Base-by-base conservation (phyloP, 306 rosid species). In the Castanospermum australe region DNA sequence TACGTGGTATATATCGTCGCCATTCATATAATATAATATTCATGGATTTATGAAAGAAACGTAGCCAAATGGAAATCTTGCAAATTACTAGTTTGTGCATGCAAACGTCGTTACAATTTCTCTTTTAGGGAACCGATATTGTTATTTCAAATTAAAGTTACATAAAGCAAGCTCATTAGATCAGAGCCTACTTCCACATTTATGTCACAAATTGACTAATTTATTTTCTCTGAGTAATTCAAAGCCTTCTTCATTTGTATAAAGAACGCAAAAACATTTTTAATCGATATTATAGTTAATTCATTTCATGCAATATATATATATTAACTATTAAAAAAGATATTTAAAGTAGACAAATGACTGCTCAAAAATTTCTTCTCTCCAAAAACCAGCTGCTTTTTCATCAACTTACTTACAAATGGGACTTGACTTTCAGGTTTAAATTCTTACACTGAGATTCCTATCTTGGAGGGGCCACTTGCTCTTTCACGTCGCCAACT, bases 381-480 rank as follows among this genome's bases (percentile, higher is more conserved):
- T 22, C 15, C 3, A 1, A 3, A 28, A 28, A 28, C 32, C 32
- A 28, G 32, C 32, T 55, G 33, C 62, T 55, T 55, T 55, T 56
- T 24, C 15, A 22, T 55, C 33, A 55, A 55, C 62, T 55, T 56
- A n/a, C 35, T 56, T 24, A 24, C 35, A 56, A 28, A 28, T 28
- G 32, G 52, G 20, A 39, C 67, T 68, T 8, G 0, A 10, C 79
- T 75, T 61, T 45, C 12, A 20, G 62, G 60, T 39, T 10, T 25
- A 22, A 30, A 63, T 33, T 71, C 10, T 69, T 42, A 54, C 67
- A 38, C 57, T 65, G 62, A 77, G 25, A 52, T 62, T 47, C 14
- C 35, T 15, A 50, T 57, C 52, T 78, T 24, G 18, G 30, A 70
- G 71, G 74, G 81, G 57, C 88, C 86, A 60, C 77, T 63, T 83